These are phyloP conservation scores for Prunus kanzakura DNA, from an alignment of 306 rosid species.

Conservation along the genomic window DNA sequence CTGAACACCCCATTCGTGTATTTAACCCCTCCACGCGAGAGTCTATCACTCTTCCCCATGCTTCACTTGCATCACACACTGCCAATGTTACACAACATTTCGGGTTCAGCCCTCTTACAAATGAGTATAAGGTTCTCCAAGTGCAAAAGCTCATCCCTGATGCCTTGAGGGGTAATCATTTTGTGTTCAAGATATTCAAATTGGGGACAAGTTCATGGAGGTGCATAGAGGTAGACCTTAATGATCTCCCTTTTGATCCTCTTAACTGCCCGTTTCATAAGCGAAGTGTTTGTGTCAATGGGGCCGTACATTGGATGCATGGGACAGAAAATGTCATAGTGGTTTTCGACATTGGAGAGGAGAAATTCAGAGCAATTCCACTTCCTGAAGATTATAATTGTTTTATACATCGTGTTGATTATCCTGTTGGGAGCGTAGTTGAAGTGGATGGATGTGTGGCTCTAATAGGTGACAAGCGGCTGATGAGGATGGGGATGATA, in stretches of 20 bases:
- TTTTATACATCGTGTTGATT: too few relatives aligned
- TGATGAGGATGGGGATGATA: background rate
- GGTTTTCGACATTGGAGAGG: background rate
- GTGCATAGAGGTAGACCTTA: background rate
- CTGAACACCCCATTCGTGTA: background rate
- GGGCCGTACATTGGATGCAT: conserved; percentile 4
- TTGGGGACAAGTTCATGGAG: background rate
- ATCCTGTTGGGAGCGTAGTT: background rate
- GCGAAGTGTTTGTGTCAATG: background rate
- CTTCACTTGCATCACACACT: background rate
- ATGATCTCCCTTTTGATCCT: background rate
- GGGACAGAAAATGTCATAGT: background rate
- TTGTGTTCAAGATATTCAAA: background rate
- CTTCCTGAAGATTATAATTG: background rate
- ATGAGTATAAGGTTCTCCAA: conserved; percentile 2
- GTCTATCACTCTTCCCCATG: background rate
- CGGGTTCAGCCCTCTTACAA: background rate
- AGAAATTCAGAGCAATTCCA: background rate
- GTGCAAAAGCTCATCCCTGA: background rate
- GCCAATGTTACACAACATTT: background rate
- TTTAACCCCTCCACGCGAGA: conserved; percentile 7
- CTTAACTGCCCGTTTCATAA: background rate
- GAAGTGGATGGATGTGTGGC: background rate
- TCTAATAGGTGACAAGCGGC: background rate
- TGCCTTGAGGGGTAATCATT: background rate